Conservation (phyloP, 2,329 filamentous ascomycete genomes). For the Aaosphaeria arxii region DNA sequence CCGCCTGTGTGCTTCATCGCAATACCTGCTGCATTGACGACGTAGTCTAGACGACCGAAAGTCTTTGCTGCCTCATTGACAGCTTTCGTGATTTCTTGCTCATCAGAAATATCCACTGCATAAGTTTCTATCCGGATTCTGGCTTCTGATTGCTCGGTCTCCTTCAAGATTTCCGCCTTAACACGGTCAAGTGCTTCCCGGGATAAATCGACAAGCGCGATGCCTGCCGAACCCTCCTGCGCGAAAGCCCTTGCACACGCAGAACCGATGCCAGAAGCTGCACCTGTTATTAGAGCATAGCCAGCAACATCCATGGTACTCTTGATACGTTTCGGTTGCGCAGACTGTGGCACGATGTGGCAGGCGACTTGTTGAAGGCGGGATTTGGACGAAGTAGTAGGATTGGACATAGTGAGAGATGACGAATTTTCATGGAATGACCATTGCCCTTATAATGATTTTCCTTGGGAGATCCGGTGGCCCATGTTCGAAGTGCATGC, state of each 20-base stretch:
- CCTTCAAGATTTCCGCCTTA: slow-evolving; percentile 8
- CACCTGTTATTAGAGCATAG: slow-evolving; percentile 16
- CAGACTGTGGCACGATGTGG: neutral
- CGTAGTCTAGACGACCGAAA: slow-evolving; percentile 42
- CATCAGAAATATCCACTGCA: slow-evolving; percentile 28
- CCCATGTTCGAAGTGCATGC: too few species aligned
- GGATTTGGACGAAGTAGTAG: neutral
- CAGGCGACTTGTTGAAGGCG: neutral
- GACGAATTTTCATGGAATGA: too few species aligned
- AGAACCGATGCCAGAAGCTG: slow-evolving; percentile 16
- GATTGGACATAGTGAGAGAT: neutral
- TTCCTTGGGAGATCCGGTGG: too few species aligned
- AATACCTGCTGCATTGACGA: slow-evolving; percentile 43
- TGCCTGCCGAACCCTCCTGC: slow-evolving; percentile 14
- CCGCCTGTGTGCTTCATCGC: slow-evolving; percentile 39
- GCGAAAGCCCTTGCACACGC: slow-evolving; percentile 17
- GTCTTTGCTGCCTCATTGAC: slow-evolving; percentile 21
- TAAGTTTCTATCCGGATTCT: slow-evolving; percentile 2
- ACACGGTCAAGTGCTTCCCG: slow-evolving; percentile 8
- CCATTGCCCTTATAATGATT: too few species aligned
- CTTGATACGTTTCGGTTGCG: neutral
- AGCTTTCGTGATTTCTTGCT: slow-evolving; percentile 21
- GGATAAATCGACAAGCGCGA: slow-evolving; percentile 18
- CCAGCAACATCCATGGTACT: slow-evolving; percentile 20
- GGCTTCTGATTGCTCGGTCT: neutral